These are phyloP conservation scores for Lyophyllum atratum DNA, from an alignment of 768 basidiomycete species.

Conservation along the genomic window DNA sequence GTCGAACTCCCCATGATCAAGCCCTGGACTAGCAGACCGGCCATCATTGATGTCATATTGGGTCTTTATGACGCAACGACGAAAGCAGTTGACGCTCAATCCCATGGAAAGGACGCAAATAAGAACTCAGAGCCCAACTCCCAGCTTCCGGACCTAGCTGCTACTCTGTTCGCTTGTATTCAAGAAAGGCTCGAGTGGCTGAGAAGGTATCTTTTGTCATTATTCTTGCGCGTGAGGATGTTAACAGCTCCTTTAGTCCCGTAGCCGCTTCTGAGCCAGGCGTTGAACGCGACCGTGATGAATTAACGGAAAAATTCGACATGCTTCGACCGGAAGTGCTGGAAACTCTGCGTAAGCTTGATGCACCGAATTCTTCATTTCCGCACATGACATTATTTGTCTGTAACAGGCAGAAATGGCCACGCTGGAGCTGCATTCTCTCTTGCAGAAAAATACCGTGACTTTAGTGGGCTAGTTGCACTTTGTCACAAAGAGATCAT, in stretches of 20 bases:
- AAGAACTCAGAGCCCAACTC: constrained; percentile 39
- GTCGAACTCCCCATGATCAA: constrained; percentile 68
- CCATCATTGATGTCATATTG: constrained; percentile 67
- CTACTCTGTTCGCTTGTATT: constrained; percentile 62
- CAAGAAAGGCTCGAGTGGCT: constrained; percentile 74
- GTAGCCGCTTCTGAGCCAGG: constrained; percentile 48
- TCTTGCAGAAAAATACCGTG: constrained; percentile 84
- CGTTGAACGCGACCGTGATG: constrained; percentile 55
- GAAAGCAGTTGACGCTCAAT: constrained; percentile 42
- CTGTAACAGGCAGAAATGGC: constrained; percentile 59
- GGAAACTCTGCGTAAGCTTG: constrained; percentile 72
- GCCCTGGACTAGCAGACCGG: constrained; percentile 81
- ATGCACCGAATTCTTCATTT: background rate
- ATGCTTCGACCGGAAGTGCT: constrained; percentile 76
- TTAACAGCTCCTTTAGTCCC: constrained; percentile 32
- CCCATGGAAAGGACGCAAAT: constrained; percentile 25
- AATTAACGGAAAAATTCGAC: constrained; percentile 67
- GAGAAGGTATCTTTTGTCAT: constrained; percentile 41
- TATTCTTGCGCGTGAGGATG: background rate
- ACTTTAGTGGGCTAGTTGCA: constrained; percentile 83
- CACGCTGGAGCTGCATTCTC: constrained; percentile 71
- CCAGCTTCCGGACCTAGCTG: constrained; percentile 69
- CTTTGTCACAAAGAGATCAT: constrained; percentile 74
- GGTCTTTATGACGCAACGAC: constrained; percentile 72
- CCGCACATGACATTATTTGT: background rate